Evolutionary conservation across 768 basidiomycete species (phyloP), one percentile per base, ranked within the genome.

Genomic region (Postia placenta): DNA sequence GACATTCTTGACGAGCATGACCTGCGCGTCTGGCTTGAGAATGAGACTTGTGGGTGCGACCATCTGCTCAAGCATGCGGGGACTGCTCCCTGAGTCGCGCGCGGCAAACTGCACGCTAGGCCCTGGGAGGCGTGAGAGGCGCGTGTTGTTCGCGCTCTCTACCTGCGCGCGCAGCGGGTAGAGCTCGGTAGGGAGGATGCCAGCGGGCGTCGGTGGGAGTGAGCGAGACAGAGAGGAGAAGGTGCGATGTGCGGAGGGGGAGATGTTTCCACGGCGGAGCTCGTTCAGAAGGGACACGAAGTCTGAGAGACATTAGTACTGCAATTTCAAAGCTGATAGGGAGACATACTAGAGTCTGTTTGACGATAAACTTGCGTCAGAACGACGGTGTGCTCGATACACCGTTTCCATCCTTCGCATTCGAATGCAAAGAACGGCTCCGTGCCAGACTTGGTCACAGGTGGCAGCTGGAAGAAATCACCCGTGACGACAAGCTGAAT

Each of bases 261-360:
- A 73, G 23, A 86, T 71, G 3, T 58, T 63, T 0, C 87, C 87
- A 40, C 75, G 77, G 23, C 87, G 78, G 67, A 87, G 79, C 62
- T 85, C 79, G 61, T 89, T 89, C n/a, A 91, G 65, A 63, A 87
- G 77, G 45, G 79, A 73, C 52, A 88, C 74, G 56, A 90, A 85
- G 24, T 70, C 84, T 86, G 26, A 43, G 17, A 22, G 20, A 14
- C 4, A 27, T 33, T 7, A 33, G 30, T 33, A 15, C 9, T 7
- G 15, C 15, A 7, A 15, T 33, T 33, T 15, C 7, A 33, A 7
- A 33, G 15, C 15, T 7, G 30, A 15, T 33, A 33, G 15, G 1
- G 25, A 6, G 24, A n/a, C 23, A 27, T 2, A 11, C 17, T 2
- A 39, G 76, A 71, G 59, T 87, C 85, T 45, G 81, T 87, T 60